Conservation (phyloP, 78 protist genomes). For the Dictyostelium purpureum region DNA sequence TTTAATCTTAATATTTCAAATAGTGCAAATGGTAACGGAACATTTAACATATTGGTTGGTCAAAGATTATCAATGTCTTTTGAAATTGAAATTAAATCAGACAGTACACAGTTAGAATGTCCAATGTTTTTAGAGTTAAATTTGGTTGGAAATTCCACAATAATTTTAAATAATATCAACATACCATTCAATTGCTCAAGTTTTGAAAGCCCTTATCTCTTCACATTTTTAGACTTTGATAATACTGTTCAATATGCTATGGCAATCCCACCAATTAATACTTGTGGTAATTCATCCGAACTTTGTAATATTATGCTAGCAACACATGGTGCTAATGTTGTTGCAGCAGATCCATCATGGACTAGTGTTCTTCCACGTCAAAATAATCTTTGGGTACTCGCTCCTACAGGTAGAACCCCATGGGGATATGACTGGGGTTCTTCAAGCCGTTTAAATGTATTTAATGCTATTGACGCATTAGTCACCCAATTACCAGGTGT, state of each 20-base stretch:
- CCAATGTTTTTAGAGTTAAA: neutral
- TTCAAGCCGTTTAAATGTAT: constrained; percentile 21
- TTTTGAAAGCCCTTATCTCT: constrained; percentile 13
- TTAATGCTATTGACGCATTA: neutral
- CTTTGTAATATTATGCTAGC: constrained; percentile 31
- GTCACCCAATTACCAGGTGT: constrained; percentile 22
- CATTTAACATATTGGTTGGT: constrained; percentile 7
- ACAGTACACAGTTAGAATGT: neutral
- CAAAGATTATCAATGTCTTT: constrained; percentile 20
- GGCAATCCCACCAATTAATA: constrained; percentile 18
- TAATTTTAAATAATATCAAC: neutral
- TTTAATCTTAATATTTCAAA: neutral
- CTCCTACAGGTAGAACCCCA: constrained; percentile 28
- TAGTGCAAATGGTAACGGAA: neutral
- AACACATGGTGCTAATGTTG: constrained; percentile 48
- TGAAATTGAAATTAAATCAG: neutral
- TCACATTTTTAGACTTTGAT: constrained; percentile 62
- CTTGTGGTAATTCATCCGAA: neutral
- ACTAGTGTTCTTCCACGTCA: neutral
- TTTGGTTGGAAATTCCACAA: neutral
- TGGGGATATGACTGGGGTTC: constrained; percentile 35
- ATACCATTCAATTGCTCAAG: constrained; percentile 38
- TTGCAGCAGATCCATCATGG: constrained; percentile 34
- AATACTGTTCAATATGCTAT: constrained; percentile 65
- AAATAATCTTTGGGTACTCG: neutral